Evolutionary conservation across 805 yeast species (phyloP).

Genomic region (Myxozyma geophila): DNA sequence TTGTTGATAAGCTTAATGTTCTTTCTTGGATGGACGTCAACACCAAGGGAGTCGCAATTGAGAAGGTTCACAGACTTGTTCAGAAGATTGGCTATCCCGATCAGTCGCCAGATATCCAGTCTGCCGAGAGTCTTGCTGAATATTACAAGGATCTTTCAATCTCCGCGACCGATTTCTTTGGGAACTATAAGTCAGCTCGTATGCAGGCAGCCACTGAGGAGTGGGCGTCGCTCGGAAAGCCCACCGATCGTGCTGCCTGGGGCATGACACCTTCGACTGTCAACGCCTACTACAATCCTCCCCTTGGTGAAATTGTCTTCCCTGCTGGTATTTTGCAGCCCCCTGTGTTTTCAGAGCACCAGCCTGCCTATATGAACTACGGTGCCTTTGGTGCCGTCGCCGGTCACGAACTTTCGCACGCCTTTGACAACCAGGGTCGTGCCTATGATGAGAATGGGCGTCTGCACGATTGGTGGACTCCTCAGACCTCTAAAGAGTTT

Average conservation of each 20-base stretch:
- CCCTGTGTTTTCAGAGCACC: conserved; percentile 35
- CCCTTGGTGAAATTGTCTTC: conserved; percentile 37
- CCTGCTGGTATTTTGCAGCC: conserved; percentile 37
- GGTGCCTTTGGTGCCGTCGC: conserved; percentile 38
- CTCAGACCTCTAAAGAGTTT: conserved; percentile 28
- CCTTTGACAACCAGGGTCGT: conserved; percentile 37
- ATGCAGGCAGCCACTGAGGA: conserved; percentile 31
- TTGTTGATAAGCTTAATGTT: conserved; percentile 23
- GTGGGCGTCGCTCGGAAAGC: conserved; percentile 30
- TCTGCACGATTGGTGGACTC: conserved; percentile 37
- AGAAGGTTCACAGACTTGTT: conserved; percentile 32
- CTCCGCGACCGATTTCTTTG: conserved; percentile 28
- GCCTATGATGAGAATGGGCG: conserved; percentile 34
- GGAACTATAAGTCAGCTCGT: conserved; percentile 32
- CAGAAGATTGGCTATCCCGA: conserved; percentile 38
- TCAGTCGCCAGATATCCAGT: conserved; percentile 26
- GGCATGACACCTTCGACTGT: conserved; percentile 37
- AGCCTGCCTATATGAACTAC: conserved; percentile 36
- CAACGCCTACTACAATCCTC: conserved; percentile 38
- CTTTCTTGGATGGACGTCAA: conserved; percentile 36
- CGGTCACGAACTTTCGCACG: conserved; percentile 38
- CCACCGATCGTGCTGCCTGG: conserved; percentile 36
- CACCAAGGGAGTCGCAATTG: conserved; percentile 34
- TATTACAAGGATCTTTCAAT: conserved; percentile 29
- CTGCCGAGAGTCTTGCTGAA: conserved; percentile 30